phyloP scores from a whole-genome alignment of 257 asterid genomes.

The Solanum acaule region DNA sequence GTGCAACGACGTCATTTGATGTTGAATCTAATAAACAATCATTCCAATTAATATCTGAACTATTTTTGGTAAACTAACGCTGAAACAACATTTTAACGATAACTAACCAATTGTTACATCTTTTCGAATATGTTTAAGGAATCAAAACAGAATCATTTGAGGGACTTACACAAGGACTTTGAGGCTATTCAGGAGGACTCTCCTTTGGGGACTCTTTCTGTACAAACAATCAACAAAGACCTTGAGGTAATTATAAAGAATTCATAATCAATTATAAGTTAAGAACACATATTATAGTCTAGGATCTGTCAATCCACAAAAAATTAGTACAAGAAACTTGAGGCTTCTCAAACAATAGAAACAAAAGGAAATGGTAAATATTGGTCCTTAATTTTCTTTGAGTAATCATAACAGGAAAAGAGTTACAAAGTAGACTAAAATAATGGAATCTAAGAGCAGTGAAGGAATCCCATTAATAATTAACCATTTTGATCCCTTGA shows the following conservation, averaged over 20 bases:
- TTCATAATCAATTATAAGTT: no score
- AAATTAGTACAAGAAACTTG: no score
- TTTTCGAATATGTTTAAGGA: conserved; percentile 44
- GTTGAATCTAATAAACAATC: not conserved
- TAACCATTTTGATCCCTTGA: no score
- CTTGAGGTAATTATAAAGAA: conserved; percentile 31
- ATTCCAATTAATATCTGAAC: not conserved
- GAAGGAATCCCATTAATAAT: no score
- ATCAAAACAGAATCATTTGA: conserved; percentile 54
- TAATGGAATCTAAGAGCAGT: not conserved
- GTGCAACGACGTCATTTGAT: not conserved
- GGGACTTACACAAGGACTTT: conserved; percentile 39
- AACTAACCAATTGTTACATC: not conserved
- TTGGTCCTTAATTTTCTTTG: not conserved
- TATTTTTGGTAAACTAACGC: not conserved
- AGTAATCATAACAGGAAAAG: not conserved
- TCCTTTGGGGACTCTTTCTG: no score
- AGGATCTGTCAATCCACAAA: not conserved
- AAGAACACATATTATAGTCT: not conserved
- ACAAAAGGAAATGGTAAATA: not conserved
- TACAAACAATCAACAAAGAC: conserved; percentile 20
- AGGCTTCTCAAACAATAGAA: not conserved
- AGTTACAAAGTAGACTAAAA: not conserved
- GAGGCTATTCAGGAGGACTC: conserved; percentile 39
- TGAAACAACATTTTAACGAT: not conserved